Conservation (phyloP, 2,329 filamentous ascomycete genomes). For the Xylariaceae sp. region DNA sequence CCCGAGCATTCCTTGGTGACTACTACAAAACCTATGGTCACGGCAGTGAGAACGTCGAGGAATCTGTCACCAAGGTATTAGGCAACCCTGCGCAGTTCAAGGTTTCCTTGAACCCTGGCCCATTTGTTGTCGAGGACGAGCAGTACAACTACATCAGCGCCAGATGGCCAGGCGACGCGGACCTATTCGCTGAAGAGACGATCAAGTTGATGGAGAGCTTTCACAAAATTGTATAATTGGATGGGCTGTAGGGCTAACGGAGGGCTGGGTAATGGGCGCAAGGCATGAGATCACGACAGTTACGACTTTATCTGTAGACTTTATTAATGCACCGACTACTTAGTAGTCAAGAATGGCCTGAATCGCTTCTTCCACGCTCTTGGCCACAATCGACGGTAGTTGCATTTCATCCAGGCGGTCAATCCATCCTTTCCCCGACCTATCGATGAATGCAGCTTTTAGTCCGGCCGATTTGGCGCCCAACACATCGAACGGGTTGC, state of each 20-base stretch:
- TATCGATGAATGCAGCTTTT: constrained; percentile 66
- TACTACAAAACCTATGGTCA: constrained; percentile 57
- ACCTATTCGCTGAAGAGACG: constrained; percentile 40
- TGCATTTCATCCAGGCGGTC: constrained; percentile 54
- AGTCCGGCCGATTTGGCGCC: constrained; percentile 62
- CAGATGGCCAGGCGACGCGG: constrained; percentile 44
- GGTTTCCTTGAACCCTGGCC: constrained; percentile 38
- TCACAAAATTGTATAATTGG: constrained; percentile 23
- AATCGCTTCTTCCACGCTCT: constrained; percentile 57
- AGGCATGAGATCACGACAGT: constrained; percentile 11
- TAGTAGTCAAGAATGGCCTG: constrained; percentile 31
- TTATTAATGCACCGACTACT: background rate
- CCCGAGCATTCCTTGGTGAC: constrained; percentile 48
- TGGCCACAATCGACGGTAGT: constrained; percentile 53
- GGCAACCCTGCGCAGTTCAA: constrained; percentile 45
- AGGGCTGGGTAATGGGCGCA: background rate
- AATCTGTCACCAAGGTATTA: constrained; percentile 43
- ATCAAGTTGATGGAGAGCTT: constrained; percentile 40
- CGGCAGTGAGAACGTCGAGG: constrained; percentile 48
- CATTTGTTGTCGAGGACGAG: constrained; percentile 50
- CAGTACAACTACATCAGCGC: constrained; percentile 50
- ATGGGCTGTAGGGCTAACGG: background rate
- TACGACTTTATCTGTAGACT: constrained; percentile 3
- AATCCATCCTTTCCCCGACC: constrained; percentile 60
- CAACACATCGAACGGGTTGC: constrained; percentile 71